These are phyloP conservation scores for Batrachochytrium dendrobatidis DNA, from an alignment of 371 early-diverging fungal species.

Conservation along the genomic window DNA sequence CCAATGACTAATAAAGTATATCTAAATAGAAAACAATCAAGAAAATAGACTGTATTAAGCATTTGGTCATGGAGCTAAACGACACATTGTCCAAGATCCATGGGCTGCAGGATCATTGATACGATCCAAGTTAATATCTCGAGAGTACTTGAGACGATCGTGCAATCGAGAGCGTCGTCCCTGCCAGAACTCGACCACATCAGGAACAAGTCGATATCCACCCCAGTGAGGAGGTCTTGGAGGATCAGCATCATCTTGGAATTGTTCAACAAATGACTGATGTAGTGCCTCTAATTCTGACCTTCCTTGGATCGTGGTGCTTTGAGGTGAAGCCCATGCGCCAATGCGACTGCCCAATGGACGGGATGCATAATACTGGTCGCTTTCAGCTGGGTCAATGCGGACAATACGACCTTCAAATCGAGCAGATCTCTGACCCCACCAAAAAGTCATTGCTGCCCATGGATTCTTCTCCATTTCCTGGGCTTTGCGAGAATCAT, in stretches of 20 bases:
- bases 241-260: conserved; percentile 18
- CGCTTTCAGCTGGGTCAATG: conserved; percentile 23
- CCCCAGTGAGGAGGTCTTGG: conserved; percentile 41
- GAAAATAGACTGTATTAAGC: background rate
- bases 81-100: conserved; percentile 11
- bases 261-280: conserved; percentile 14
- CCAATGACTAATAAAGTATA: background rate
- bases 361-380: conserved; percentile 36
- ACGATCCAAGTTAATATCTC: background rate
- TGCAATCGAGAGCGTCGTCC: conserved; percentile 38
- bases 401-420: conserved; percentile 34
- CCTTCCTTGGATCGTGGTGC: conserved; percentile 15
- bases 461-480: conserved; percentile 33
- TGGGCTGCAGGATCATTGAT: background rate
- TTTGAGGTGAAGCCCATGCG: conserved; percentile 39
- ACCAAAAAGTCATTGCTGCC: conserved; percentile 33
- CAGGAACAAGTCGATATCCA: conserved; percentile 34
- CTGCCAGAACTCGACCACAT: conserved; percentile 45
- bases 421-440: conserved; percentile 34
- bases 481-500: conserved; percentile 34
- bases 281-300: conserved; percentile 19
- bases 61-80: conserved; percentile 27
- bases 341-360: conserved; percentile 37
- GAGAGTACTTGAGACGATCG: conserved; percentile 26
- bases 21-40: background rate